These are phyloP conservation scores for Ustilago cynodontis DNA, from an alignment of 1,284 basidiomycete species.

Conservation along the genomic window DNA sequence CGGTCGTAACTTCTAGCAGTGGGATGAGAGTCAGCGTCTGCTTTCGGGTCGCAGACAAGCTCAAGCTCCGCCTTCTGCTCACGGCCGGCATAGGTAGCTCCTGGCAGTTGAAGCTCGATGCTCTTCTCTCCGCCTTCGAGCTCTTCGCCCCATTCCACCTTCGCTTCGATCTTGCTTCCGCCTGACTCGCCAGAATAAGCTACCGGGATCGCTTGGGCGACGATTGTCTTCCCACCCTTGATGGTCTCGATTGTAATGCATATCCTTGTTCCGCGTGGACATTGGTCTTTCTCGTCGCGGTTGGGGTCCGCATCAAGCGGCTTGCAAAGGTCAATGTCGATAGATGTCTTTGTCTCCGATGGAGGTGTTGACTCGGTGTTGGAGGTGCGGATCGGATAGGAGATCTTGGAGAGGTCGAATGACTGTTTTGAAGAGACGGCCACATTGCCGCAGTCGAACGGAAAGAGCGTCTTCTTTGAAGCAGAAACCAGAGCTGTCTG, in stretches of 20 bases:
- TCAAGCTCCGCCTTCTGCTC: conserved; percentile 49
- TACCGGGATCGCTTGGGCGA: conserved; percentile 55
- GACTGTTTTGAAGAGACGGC: conserved; percentile 39
- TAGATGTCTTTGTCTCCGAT: conserved; percentile 40
- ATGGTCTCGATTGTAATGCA: conserved; percentile 55
- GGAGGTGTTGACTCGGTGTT: conserved; percentile 47
- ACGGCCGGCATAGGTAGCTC: conserved; percentile 38
- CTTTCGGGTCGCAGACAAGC: conserved; percentile 51
- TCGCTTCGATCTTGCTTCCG: conserved; percentile 43
- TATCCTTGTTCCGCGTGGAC: conserved; percentile 52
- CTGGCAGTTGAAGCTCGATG: conserved; percentile 43
- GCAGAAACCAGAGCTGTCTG: conserved; percentile 9
- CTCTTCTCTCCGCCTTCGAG: conserved; percentile 51
- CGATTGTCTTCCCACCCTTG: conserved; percentile 46
- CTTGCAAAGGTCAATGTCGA: conserved; percentile 54
- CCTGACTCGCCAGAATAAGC: conserved; percentile 48
- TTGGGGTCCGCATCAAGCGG: conserved; percentile 34
- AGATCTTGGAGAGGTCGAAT: conserved; percentile 48
- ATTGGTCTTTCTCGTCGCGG: conserved; percentile 47
- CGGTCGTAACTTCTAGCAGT: conserved; percentile 47
- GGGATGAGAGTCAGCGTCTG: conserved; percentile 39
- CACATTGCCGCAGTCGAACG: conserved; percentile 48
- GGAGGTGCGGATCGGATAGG: conserved; percentile 48
- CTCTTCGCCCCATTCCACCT: conserved; percentile 44
- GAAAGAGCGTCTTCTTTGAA: conserved; percentile 42